These are phyloP conservation scores for Hyaloscypha hepaticicola DNA, from an alignment of 495 filamentous ascomycete species.

Conservation along the genomic window DNA sequence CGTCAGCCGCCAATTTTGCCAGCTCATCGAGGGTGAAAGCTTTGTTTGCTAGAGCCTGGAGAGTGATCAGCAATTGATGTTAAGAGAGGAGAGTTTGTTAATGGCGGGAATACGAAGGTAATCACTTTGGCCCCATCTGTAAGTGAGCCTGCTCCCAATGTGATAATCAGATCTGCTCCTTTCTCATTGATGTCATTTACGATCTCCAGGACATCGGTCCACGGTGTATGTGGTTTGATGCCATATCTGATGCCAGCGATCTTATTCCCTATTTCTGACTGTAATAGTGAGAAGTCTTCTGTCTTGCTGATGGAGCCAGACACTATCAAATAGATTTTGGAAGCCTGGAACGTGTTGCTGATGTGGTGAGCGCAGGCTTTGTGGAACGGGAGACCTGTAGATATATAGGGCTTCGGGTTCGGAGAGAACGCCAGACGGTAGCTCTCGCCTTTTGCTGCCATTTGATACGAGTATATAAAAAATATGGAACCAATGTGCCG, in stretches of 20 bases:
- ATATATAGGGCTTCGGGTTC: too few species aligned
- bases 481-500: too few species aligned
- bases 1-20: too few species aligned
- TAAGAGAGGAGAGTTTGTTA: too few species aligned
- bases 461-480: too few species aligned
- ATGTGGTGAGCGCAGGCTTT: too few species aligned
- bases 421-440: too few species aligned
- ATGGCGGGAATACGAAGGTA: conserved; percentile 33
- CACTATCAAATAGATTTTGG: conserved; percentile 54
- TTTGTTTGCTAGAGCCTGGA: too few species aligned
- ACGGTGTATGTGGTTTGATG: conserved; percentile 59
- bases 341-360: conserved; percentile 33
- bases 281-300: conserved; percentile 45
- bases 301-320: conserved; percentile 60
- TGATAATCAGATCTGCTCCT: conserved; percentile 56
- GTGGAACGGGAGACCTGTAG: too few species aligned
- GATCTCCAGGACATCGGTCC: conserved; percentile 58
- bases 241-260: conserved; percentile 54
- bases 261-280: conserved; percentile 45
- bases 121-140: conserved; percentile 63
- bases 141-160: conserved; percentile 59
- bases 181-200: conserved; percentile 45
- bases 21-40: too few species aligned
- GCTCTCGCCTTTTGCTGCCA: too few species aligned
- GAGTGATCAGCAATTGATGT: too few species aligned